phyloP scores from a whole-genome alignment of 164 flowering plant species.

The Chimonanthus praecox region DNA sequence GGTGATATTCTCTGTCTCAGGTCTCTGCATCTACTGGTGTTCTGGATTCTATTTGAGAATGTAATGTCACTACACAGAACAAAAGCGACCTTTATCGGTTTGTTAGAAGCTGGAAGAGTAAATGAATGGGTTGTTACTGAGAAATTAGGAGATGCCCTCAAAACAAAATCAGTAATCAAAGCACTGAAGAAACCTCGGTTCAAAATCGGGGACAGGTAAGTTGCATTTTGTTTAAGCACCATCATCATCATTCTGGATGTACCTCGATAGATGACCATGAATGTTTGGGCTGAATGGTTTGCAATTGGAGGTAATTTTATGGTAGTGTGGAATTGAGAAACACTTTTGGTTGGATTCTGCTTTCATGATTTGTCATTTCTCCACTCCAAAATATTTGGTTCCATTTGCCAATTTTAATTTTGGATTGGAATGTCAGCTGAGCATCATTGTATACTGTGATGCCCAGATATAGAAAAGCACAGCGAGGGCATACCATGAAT shows the following conservation, averaged over 20 bases:
- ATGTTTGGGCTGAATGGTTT: too few species aligned
- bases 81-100: conserved; percentile 86
- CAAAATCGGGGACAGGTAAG: conserved; percentile 59
- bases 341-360: neutral
- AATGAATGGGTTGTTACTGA: conserved; percentile 99
- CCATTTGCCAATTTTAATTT: neutral
- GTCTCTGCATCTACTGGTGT: conserved; percentile 80
- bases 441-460: too few species aligned
- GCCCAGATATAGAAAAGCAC: too few species aligned
- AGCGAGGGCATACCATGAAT: too few species aligned
- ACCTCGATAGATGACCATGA: too few species aligned
- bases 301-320: too few species aligned
- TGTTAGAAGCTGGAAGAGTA: conserved; percentile 77
- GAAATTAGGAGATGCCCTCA: conserved; percentile 74
- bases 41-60: conserved; percentile 98
- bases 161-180: conserved; percentile 37
- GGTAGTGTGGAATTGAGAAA: neutral
- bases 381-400: neutral
- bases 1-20: conserved; percentile 30
- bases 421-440: neutral
- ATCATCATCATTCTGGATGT: neutral
- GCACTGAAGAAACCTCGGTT: conserved; percentile 30
- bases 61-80: conserved; percentile 98
- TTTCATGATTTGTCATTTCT: neutral
- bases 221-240: neutral